phyloP scores from a whole-genome alignment of 257 asterid species.

The Anisodus acutangulus region DNA sequence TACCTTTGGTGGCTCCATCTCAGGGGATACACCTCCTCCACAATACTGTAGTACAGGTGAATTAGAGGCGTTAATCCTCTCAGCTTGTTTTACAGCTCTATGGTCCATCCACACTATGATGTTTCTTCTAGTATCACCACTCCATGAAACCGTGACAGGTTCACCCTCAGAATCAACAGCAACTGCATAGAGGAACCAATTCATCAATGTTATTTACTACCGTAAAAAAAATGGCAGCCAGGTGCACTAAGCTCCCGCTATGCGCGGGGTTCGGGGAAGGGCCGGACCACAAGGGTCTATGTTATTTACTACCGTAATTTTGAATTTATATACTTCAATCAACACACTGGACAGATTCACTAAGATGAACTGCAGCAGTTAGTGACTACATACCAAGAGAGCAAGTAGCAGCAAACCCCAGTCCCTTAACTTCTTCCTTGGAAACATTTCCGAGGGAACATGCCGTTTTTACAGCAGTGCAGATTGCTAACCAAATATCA shows the following conservation, averaged over 20 bases:
- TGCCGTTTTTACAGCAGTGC: conserved; percentile 92
- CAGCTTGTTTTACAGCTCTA: conserved; percentile 94
- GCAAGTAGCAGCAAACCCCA: conserved; percentile 98
- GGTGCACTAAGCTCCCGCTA: no score
- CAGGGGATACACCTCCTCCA: conserved; percentile 96
- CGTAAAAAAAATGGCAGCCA: background rate
- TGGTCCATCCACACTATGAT: conserved; percentile 99
- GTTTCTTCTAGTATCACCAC: conserved; percentile 90
- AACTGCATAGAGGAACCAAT: conserved; percentile 64
- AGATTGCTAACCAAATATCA: conserved; percentile 97
- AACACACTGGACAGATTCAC: background rate
- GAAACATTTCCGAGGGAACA: conserved; percentile 70
- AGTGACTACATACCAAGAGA: conserved; percentile 74
- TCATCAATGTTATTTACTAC: conserved; percentile 34
- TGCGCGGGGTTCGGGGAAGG: no score
- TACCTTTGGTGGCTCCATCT: conserved; percentile 99
- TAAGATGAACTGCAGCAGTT: conserved; percentile 28
- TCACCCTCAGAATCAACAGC: conserved; percentile 93
- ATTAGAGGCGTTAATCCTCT: conserved; percentile 78
- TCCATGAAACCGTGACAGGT: conserved; percentile 93
- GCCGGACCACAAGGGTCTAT: conserved; percentile 23
- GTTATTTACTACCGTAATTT: conserved; percentile 5
- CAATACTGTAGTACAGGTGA: conserved; percentile 93
- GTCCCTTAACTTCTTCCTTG: conserved; percentile 77
- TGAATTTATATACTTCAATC: background rate